A percentile compares a stretch with the other conserved stretches of the same genome.
Evolutionary conservation across 345 rosid species (phyloP).

Genomic region (Dovyalis caffra): DNA sequence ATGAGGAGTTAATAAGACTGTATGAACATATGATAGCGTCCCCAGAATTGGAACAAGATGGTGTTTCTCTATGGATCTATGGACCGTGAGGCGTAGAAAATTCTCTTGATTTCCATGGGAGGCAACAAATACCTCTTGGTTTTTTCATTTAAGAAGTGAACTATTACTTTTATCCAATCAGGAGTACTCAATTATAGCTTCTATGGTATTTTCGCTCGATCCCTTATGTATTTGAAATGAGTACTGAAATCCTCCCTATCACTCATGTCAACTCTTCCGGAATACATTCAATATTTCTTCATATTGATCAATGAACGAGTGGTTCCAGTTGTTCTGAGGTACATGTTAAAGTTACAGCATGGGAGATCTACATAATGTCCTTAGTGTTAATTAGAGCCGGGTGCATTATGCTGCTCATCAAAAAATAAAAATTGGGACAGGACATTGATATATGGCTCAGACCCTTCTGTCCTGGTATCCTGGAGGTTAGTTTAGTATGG

Average conservation of each 20-base stretch:
- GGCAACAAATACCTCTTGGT: neutral
- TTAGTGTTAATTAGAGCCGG: neutral
- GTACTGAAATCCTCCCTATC: neutral
- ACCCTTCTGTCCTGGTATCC: neutral
- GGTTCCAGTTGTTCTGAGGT: neutral
- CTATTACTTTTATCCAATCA: neutral
- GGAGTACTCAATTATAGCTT: neutral
- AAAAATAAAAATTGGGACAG: neutral
- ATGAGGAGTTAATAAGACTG: constrained; percentile 23
- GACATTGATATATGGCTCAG: neutral
- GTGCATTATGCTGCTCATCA: neutral
- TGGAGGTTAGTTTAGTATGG: neutral
- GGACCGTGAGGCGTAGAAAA: neutral
- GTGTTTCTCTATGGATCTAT: constrained; percentile 3
- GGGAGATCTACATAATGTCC: neutral
- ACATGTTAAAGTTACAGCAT: neutral
- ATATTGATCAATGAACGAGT: neutral
- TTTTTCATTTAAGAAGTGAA: neutral
- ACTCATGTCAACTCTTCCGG: neutral
- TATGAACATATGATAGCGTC: constrained; percentile 27
- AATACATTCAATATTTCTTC: neutral
- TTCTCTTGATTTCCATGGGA: neutral
- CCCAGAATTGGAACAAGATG: neutral
- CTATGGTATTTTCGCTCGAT: neutral
- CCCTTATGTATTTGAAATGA: neutral